phyloP scores from a whole-genome alignment of 2,329 filamentous ascomycete species.

The Fusarium sublunatum region DNA sequence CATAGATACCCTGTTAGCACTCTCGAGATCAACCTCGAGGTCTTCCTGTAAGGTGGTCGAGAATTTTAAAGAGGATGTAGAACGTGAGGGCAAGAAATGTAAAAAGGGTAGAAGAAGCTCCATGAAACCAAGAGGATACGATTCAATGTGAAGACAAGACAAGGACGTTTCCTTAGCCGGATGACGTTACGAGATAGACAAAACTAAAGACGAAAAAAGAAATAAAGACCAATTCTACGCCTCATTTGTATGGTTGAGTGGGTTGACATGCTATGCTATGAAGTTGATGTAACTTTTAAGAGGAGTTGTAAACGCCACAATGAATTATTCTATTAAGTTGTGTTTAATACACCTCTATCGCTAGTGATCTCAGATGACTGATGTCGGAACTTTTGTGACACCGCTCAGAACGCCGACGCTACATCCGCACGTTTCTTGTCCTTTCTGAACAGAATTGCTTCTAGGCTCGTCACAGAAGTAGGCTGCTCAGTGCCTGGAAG shows the following conservation, averaged over 20 bases:
- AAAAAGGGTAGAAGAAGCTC: slow-evolving; percentile 8
- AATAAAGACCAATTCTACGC: slow-evolving; percentile 13
- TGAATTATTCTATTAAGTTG: too few species aligned
- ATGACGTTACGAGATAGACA: slow-evolving; percentile 46
- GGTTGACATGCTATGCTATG: slow-evolving; percentile 9
- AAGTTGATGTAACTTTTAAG: slow-evolving; percentile 4
- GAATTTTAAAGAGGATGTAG: slow-evolving; percentile 25
- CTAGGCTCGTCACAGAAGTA: background rate
- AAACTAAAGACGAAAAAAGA: slow-evolving; percentile 38
- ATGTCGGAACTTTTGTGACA: too few species aligned
- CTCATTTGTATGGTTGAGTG: background rate
- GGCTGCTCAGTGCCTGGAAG: background rate
- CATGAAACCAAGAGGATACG: slow-evolving; percentile 35
- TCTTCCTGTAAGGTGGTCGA: slow-evolving; percentile 74
- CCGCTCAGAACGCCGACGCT: slow-evolving; percentile 6
- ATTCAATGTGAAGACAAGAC: slow-evolving; percentile 36
- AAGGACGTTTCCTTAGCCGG: slow-evolving; percentile 28
- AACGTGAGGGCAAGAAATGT: slow-evolving; percentile 21
- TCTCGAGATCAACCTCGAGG: slow-evolving; percentile 93
- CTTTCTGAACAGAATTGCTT: background rate
- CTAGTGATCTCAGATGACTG: too few species aligned
- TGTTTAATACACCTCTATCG: too few species aligned
- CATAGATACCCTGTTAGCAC: slow-evolving; percentile 88
- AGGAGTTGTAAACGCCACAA: background rate
- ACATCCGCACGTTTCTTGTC: slow-evolving; percentile 4